These are phyloP conservation scores for Musa troglodytarum DNA, from an alignment of 176 grass and related monocot species.

Conservation along the genomic window DNA sequence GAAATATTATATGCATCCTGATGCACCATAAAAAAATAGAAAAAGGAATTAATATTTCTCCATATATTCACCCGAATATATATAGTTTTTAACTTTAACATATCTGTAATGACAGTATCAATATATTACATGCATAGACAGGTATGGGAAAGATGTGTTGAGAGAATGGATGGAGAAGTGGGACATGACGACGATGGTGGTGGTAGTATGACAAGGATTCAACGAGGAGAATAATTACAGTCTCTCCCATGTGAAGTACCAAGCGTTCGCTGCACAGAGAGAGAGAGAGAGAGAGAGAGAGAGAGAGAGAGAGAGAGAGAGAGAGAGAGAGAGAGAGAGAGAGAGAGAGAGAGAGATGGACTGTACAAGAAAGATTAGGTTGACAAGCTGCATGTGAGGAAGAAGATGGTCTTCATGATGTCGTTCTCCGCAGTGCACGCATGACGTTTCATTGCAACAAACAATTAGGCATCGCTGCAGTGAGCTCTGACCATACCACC, in stretches of 20 bases:
- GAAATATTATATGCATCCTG: too few species aligned
- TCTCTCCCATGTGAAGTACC: neutral
- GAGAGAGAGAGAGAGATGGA: neutral
- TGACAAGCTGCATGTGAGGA: neutral
- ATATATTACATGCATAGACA: too few species aligned
- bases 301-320: neutral
- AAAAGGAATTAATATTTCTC: too few species aligned
- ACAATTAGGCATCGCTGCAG: neutral
- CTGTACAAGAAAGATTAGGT: neutral
- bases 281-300: neutral
- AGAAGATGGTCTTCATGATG: neutral
- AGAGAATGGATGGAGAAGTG: neutral
- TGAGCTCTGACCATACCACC: neutral
- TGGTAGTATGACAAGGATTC: neutral
- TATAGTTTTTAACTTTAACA: too few species aligned
- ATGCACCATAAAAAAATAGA: too few species aligned
- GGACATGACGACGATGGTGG: too few species aligned
- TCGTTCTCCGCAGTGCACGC: neutral
- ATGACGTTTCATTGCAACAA: neutral
- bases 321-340: neutral
- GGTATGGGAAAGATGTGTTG: too few species aligned
- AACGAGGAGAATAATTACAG: neutral
- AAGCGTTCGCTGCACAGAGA: too few species aligned
- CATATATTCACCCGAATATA: too few species aligned
- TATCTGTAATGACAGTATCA: too few species aligned